Percentiles rank a stretch among this genome's conserved stretches.
Conservation (phyloP, 1,139 yeast species). For the Candida sp. region DNA sequence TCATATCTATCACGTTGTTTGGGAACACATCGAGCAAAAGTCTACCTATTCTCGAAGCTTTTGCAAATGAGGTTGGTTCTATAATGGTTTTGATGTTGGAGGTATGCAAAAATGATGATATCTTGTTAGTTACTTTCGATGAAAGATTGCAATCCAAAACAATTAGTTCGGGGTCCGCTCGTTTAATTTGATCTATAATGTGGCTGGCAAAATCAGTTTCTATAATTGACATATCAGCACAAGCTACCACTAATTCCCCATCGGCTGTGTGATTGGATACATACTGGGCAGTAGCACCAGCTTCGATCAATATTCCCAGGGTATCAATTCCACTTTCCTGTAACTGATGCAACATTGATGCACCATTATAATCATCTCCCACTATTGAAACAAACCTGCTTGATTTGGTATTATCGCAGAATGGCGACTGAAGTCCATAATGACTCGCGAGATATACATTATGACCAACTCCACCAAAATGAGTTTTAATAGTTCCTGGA, state of each 20-base stretch:
- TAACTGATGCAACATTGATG: slow-evolving; percentile 30
- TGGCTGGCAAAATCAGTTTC: slow-evolving; percentile 43
- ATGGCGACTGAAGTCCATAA: slow-evolving; percentile 15
- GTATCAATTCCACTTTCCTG: slow-evolving; percentile 26
- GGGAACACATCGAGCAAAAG: slow-evolving; percentile 26
- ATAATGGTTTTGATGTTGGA: slow-evolving; percentile 38
- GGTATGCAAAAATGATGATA: slow-evolving; percentile 11
- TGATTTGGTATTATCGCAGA: slow-evolving; percentile 14
- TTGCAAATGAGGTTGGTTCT: slow-evolving; percentile 77
- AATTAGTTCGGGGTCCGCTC: slow-evolving; percentile 39
- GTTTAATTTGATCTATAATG: slow-evolving; percentile 30
- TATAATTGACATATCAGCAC: slow-evolving; percentile 79
- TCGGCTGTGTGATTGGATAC: slow-evolving; percentile 57
- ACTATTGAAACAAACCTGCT: slow-evolving; percentile 55
- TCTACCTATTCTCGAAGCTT: slow-evolving; percentile 41
- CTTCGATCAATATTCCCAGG: slow-evolving; percentile 32
- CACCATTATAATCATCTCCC: slow-evolving; percentile 57
- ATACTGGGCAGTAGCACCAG: slow-evolving; percentile 61
- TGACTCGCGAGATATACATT: slow-evolving; percentile 62
- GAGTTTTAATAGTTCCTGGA: slow-evolving; percentile 56
- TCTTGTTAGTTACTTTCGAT: slow-evolving; percentile 27
- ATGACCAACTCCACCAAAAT: slow-evolving; percentile 84
- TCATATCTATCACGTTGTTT: slow-evolving; percentile 30
- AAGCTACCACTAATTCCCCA: slow-evolving; percentile 71
- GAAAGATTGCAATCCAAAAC: slow-evolving; percentile 72